Evolutionary conservation across 306 rosid genomes (phyloP).

Genomic region (Vicia villosa): DNA sequence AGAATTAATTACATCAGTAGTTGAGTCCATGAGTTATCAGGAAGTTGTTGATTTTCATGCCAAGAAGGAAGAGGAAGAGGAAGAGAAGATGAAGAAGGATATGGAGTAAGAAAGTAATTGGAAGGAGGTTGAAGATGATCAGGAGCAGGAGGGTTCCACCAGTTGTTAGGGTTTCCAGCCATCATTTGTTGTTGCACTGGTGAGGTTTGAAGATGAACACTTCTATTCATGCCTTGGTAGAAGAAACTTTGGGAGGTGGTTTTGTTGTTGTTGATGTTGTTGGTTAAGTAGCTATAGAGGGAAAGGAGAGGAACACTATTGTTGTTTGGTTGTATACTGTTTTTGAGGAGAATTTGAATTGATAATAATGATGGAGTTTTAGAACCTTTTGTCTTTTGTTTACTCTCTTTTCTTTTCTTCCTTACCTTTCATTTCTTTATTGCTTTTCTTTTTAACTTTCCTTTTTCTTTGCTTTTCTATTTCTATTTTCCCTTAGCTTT

Average conservation of each 20-base stretch:
- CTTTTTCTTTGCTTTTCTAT: constrained; percentile 50
- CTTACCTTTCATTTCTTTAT: constrained; percentile 53
- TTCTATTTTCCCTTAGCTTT: constrained; percentile 28
- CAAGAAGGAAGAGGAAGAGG: constrained; percentile 62
- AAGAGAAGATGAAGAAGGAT: constrained; percentile 49
- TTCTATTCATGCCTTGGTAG: constrained; percentile 80
- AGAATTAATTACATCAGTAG: constrained; percentile 60
- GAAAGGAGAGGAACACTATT: constrained; percentile 36
- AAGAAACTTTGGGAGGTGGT: constrained; percentile 63
- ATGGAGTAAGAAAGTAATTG: constrained; percentile 42
- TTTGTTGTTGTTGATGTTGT: constrained; percentile 43
- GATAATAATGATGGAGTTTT: constrained; percentile 66
- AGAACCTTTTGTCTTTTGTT: constrained; percentile 53
- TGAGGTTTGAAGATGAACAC: constrained; percentile 63
- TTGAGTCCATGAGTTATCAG: constrained; percentile 91
- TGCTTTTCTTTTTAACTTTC: constrained; percentile 41
- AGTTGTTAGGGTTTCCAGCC: constrained; percentile 80
- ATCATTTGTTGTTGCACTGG: constrained; percentile 85
- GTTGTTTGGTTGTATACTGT: constrained; percentile 21
- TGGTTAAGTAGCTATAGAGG: constrained; percentile 59
- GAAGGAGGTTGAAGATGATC: constrained; percentile 10
- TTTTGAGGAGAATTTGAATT: constrained; percentile 58
- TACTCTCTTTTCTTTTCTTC: constrained; percentile 18
- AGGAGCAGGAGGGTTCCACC: constrained; percentile 75
- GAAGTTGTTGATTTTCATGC: constrained; percentile 71